Conservation (phyloP, 2,329 filamentous ascomycete genomes). For the Diplodia intermedia region DNA sequence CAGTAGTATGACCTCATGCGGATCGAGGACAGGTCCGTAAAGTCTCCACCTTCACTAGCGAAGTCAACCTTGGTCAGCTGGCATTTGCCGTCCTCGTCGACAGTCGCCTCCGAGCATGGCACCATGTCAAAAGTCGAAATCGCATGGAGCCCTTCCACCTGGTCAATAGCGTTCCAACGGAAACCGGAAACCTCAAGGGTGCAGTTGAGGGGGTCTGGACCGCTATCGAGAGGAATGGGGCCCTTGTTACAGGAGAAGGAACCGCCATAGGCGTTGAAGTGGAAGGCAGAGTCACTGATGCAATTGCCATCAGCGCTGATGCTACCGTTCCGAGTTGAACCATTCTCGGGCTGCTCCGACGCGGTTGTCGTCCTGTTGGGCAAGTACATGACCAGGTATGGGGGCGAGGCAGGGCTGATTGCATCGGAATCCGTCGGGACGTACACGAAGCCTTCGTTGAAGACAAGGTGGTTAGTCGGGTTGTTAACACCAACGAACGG, state of each 20-base stretch:
- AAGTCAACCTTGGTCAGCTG: slow-evolving; percentile 54
- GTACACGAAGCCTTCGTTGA: slow-evolving; percentile 59
- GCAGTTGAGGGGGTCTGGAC: slow-evolving; percentile 46
- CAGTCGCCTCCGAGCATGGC: slow-evolving; percentile 40
- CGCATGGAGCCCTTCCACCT: slow-evolving; percentile 40
- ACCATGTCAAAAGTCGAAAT: slow-evolving; percentile 39
- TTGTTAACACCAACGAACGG: slow-evolving; percentile 52
- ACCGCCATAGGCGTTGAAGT: slow-evolving; percentile 58
- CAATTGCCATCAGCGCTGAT: slow-evolving; percentile 54
- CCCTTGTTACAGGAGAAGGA: slow-evolving; percentile 58
- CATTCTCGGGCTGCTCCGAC: slow-evolving; percentile 43
- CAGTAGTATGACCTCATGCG: slow-evolving; percentile 56
- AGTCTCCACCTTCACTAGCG: slow-evolving; percentile 43
- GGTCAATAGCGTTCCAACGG: slow-evolving; percentile 47
- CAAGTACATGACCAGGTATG: slow-evolving; percentile 57
- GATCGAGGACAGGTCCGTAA: slow-evolving; percentile 55
- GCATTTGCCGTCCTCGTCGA: slow-evolving; percentile 45
- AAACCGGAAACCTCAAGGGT: slow-evolving; percentile 56
- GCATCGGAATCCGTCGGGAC: slow-evolving; percentile 54
- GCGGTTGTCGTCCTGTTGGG: slow-evolving; percentile 43
- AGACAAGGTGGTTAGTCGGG: slow-evolving; percentile 60
- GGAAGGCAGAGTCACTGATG: slow-evolving; percentile 54
- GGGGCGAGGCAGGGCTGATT: slow-evolving; percentile 54
- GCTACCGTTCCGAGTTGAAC: slow-evolving; percentile 52
- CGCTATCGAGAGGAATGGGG: neutral